Base-by-base conservation (phyloP, 208 protist species). In the Blechomonas ayalai region DNA sequence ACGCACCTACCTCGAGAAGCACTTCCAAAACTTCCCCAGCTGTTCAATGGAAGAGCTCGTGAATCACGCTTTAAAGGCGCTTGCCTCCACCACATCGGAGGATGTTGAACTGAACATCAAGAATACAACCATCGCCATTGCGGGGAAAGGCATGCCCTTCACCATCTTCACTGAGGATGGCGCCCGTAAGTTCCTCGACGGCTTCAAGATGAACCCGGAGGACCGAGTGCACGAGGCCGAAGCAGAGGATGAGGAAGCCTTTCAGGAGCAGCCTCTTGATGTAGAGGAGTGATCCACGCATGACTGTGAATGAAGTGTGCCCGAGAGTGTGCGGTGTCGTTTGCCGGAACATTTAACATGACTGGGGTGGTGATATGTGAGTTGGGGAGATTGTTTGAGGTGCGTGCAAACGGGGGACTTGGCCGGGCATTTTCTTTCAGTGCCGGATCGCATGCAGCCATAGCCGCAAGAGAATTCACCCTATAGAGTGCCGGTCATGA, bases 1-100 rank as follows among this genome's bases (percentile, higher is more conserved):
- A 12, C 86, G 90, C 32, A 99, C 98, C 7, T 99, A 99, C 64
- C 82, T 99, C n/a, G 98, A 99, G 70, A 96, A 93, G 55, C 70
- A 99, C 68, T 98, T 97, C 59, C 68, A 90, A 26, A 44, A 44
- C 32, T 99, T 98, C 57, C 54, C 63, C 16, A 63, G 86, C 29
- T 83, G 85, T 60, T 73, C 67, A 22, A 36, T 88, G 6, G 76
- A 97, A 26, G 81, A 87, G 37, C 80, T 98, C n/a, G 81, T 98
- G 12, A 61, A 56, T 24, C 95, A 98, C 49, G 92, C 84, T 2
- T 71, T 98, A 2, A 83, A 82, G 57, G 94, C 96, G 7, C 80
- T 98, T 7, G 74, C 83, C 16, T 91, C 94, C 7, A 90, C 96
- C n/a, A 83, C 85, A 10, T 74, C 75, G 10, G 86, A 95, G 45